Base-by-base conservation (phyloP, 2,329 filamentous ascomycete genomes). In the Stemphylium beticola region DNA sequence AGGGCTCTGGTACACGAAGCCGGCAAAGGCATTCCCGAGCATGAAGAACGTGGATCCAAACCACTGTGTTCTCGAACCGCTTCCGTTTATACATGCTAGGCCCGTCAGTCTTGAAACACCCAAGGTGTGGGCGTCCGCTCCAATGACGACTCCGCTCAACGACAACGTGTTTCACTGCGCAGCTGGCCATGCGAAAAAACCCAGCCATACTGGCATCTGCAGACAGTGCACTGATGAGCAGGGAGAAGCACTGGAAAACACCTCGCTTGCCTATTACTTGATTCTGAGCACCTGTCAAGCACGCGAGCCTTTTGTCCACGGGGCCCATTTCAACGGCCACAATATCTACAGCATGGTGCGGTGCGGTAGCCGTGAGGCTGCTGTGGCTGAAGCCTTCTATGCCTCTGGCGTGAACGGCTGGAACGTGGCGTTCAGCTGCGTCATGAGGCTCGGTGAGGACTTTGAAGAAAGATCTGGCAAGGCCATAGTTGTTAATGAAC, bases 291-390 rank as follows among this genome's bases (percentile, higher is more conserved):
- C 67, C 4, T 57, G 38, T n/a, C 65, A 71, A 26, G 61, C 60
- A 9, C 57, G 44, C 7, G 58, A 67, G 6, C 46, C 49, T 0
- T 62, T 64, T 18, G 40, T 53, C 2, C 52, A 56, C 34, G 57
- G 57, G 2, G 31, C 48, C 0, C 49, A 61, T n/a, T 57, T 45
- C 44, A 58, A 60, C 4, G 69, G 68, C 9, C 52, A 41, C 11
- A 58, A 62, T 17, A 69, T 73, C 4, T 73, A 69, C 61, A 73
- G 64, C 37, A 31, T 74, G 5, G 44, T 71, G 37, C 68, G 62
- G 33, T 74, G 67, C 38, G 71, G 73, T 4, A 71, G 68, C 43
- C 62, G 72, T 6, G 69, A 73, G 20, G 67, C 66, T 10, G 73
- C 72, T 0, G 54, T 58, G 2, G 55, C 67, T 0, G 69, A 74